These are phyloP conservation scores for Triglochin maritima DNA, from an alignment of 106 monocot genomes.

Conservation along the genomic window DNA sequence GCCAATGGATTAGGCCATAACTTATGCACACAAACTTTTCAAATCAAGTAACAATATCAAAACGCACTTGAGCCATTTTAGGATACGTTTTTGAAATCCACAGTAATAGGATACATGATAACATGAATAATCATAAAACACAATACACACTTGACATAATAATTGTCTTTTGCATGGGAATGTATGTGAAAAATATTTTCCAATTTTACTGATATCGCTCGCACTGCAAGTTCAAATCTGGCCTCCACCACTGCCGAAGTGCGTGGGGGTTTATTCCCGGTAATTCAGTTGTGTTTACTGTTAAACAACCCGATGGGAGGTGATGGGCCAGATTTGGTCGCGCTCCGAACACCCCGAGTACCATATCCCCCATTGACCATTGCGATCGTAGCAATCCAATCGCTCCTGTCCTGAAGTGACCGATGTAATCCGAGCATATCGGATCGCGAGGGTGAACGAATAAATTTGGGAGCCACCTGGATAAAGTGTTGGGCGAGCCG, in stretches of 20 bases:
- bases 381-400: slow-evolving; percentile 77
- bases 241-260: slow-evolving; percentile 86
- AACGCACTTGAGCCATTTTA: too few species aligned
- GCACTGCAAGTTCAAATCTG: slow-evolving; percentile 46
- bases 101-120: too few species aligned
- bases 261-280: slow-evolving; percentile 72
- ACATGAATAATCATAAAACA: too few species aligned
- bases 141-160: too few species aligned
- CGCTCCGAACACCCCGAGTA: slow-evolving; percentile 55
- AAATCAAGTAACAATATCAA: too few species aligned
- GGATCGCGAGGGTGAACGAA: slow-evolving; percentile 80
- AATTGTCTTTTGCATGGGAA: too few species aligned
- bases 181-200: too few species aligned
- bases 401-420: slow-evolving; percentile 63
- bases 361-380: slow-evolving; percentile 59
- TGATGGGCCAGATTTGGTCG: slow-evolving; percentile 75
- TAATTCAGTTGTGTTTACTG: slow-evolving; percentile 45
- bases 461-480: slow-evolving; percentile 63
- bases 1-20: too few species aligned
- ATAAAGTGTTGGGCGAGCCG: slow-evolving; percentile 36
- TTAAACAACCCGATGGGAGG: slow-evolving; percentile 75
- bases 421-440: slow-evolving; percentile 82
- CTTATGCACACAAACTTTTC: too few species aligned
- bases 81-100: too few species aligned
- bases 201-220: too few species aligned